Conservation (phyloP, 139 green algal species). For the Diplosphaera chodatii region DNA sequence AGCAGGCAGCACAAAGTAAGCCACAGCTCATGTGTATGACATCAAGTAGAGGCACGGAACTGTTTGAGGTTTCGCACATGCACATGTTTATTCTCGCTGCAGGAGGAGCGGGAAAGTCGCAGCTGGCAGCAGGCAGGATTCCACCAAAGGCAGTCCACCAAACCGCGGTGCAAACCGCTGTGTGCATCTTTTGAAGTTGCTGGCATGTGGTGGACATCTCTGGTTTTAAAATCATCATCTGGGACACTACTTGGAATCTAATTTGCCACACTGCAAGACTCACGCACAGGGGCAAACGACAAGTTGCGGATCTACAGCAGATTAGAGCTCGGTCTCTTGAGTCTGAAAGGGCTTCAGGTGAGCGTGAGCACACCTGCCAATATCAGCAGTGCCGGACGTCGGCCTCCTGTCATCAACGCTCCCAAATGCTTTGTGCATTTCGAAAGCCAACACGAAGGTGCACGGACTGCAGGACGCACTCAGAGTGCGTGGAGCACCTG, state of each 20-base stretch:
- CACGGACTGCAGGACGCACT: neutral
- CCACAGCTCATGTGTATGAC: neutral
- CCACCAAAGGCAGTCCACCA: too few species aligned
- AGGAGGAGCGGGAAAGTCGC: too few species aligned
- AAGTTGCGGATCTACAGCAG: neutral
- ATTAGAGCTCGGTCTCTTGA: neutral
- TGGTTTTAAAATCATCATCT: too few species aligned
- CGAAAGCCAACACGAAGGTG: neutral
- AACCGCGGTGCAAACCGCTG: too few species aligned
- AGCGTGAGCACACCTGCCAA: neutral
- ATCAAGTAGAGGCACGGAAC: neutral
- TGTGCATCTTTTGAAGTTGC: too few species aligned
- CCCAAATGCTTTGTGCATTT: too few species aligned
- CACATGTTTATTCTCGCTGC: too few species aligned
- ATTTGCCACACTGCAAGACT: neutral
- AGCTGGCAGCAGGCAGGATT: too few species aligned
- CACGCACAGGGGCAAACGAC: neutral
- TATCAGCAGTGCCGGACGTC: neutral
- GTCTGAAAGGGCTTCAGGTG: neutral
- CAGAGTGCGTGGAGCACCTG: neutral
- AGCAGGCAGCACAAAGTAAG: neutral
- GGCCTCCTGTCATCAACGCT: too few species aligned
- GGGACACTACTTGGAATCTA: neutral
- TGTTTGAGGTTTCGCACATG: neutral
- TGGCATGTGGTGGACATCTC: too few species aligned